Conservation (phyloP, 257 asterid species). For the Plantago ovata region DNA sequence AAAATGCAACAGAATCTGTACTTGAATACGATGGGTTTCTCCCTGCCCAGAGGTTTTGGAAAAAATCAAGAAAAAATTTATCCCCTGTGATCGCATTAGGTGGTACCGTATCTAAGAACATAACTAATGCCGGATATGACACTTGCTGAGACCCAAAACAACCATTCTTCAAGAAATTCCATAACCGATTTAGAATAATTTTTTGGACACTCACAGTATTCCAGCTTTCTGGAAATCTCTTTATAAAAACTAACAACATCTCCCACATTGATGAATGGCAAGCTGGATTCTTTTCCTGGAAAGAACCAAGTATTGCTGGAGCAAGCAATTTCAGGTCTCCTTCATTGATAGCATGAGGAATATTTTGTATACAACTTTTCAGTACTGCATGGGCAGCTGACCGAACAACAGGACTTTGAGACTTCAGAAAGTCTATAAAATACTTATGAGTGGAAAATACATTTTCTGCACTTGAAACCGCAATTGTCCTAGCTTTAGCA, state of each 20-base stretch:
- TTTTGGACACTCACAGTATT: constrained; percentile 62
- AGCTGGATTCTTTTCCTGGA: constrained; percentile 76
- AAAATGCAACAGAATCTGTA: constrained; percentile 65
- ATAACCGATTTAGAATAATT: constrained; percentile 58
- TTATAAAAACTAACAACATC: constrained; percentile 51
- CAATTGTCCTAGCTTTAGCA: constrained; percentile 60
- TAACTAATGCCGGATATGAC: constrained; percentile 81
- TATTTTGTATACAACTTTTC: constrained; percentile 71
- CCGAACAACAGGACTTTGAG: constrained; percentile 67
- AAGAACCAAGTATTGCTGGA: constrained; percentile 76
- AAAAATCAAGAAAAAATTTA: constrained; percentile 72
- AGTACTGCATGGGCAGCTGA: constrained; percentile 81
- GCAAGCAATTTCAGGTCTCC: constrained; percentile 71
- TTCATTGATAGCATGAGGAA: constrained; percentile 64
- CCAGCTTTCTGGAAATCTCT: constrained; percentile 82
- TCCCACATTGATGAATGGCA: constrained; percentile 99
- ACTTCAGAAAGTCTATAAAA: constrained; percentile 76
- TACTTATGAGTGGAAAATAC: constrained; percentile 58
- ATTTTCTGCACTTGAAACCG: constrained; percentile 66
- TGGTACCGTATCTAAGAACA: constrained; percentile 75
- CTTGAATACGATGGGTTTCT: constrained; percentile 49
- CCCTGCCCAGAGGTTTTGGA: constrained; percentile 86
- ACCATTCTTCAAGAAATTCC: constrained; percentile 81
- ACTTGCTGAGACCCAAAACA: constrained; percentile 97
- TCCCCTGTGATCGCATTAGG: constrained; percentile 53